phyloP scores from a whole-genome alignment of 2,329 filamentous ascomycete genomes.

The Venturia effusa region DNA sequence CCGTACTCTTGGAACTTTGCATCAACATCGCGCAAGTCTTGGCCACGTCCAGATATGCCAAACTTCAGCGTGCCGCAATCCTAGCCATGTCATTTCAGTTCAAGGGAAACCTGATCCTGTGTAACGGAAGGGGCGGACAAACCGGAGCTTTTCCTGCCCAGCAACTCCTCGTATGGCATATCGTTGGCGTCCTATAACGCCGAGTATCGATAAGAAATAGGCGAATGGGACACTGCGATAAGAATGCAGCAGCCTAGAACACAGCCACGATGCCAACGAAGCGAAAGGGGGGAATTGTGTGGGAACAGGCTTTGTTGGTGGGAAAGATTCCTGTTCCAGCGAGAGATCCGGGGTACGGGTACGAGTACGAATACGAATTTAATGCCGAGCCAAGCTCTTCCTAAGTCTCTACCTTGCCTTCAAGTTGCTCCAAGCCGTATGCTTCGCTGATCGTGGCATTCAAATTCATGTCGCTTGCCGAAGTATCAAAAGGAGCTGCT shows the following conservation, averaged over 20 bases:
- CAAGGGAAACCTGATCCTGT: too few relatives aligned
- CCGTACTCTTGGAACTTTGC: too few relatives aligned
- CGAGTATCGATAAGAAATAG: not conserved
- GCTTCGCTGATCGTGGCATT: not conserved
- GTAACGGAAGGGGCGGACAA: not conserved
- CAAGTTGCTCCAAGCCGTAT: not conserved
- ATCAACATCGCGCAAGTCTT: too few relatives aligned
- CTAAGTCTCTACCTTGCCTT: not conserved
- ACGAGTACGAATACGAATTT: not conserved
- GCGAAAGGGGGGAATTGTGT: not conserved
- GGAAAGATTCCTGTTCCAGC: not conserved
- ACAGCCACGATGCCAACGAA: slow-evolving; percentile 1
- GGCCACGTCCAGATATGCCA: too few relatives aligned
- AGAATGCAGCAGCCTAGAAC: not conserved
- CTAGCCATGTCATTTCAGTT: too few relatives aligned
- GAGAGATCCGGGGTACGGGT: not conserved
- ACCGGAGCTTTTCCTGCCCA: not conserved
- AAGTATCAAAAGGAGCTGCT: not conserved
- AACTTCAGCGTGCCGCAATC: too few relatives aligned
- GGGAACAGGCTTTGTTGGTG: not conserved
- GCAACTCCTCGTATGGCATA: not conserved
- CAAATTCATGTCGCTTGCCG: not conserved
- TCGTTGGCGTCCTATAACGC: not conserved
- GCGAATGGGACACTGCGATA: not conserved
- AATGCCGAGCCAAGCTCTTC: not conserved